phyloP scores from a whole-genome alignment of 73 alveolate genomes.

The Diophrys appendiculata region DNA sequence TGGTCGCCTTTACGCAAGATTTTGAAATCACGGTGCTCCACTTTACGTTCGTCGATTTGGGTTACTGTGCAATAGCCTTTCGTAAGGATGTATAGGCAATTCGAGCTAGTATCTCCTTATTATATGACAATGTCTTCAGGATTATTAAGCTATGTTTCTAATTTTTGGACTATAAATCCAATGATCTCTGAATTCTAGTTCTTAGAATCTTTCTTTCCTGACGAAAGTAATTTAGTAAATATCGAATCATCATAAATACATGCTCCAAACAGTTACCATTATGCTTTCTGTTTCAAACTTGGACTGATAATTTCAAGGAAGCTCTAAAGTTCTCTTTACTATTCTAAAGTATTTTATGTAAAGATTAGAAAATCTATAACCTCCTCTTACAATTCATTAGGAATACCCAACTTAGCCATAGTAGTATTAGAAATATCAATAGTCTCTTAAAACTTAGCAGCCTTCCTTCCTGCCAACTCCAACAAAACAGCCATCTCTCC shows the following conservation, averaged over 20 bases:
- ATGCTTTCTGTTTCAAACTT: constrained; percentile 21
- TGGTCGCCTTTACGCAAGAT: not conserved
- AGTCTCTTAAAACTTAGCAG: constrained; percentile 30
- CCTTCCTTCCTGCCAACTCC: constrained; percentile 24
- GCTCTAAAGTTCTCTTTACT: constrained; percentile 39
- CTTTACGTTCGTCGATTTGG: constrained; percentile 21
- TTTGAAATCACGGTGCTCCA: not conserved
- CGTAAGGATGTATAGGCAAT: constrained; percentile 50
- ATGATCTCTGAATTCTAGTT: constrained; percentile 15
- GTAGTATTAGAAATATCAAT: constrained; percentile 55
- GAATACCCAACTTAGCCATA: constrained; percentile 48
- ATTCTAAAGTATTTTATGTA: constrained; percentile 34
- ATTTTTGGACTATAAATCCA: constrained; percentile 19
- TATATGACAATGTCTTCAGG: constrained; percentile 60
- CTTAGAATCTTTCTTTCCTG: too few relatives aligned
- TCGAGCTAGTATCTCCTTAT: constrained; percentile 29
- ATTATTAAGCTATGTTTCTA: constrained; percentile 38
- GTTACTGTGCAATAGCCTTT: constrained; percentile 61
- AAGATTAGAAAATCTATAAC: constrained; percentile 40
- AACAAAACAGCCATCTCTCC: constrained; percentile 56
- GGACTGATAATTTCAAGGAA: constrained; percentile 55
- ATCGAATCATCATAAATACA: constrained; percentile 30
- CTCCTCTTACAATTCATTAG: constrained; percentile 15
- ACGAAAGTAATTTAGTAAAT: too few relatives aligned
- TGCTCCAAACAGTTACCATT: constrained; percentile 32